phyloP scores from a whole-genome alignment of 495 filamentous ascomycete species.

The Penicillium canariense region DNA sequence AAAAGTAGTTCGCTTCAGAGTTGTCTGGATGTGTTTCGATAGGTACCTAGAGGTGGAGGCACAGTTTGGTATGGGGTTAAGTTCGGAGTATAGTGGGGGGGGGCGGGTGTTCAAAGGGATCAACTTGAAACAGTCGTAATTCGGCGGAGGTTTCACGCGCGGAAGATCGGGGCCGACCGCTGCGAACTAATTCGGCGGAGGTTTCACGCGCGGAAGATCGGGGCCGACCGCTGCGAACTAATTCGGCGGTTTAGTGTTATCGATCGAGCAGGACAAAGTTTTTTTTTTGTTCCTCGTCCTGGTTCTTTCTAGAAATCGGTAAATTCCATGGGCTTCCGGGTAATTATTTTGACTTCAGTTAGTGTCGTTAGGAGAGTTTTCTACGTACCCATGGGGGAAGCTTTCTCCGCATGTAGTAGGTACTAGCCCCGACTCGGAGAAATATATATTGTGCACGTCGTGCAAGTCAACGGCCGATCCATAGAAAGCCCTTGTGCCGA shows the following conservation, averaged over 20 bases:
- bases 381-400: neutral
- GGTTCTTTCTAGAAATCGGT: constrained; percentile 6
- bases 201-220: constrained; percentile 22
- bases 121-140: constrained; percentile 23
- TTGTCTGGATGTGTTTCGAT: constrained; percentile 5
- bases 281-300: neutral
- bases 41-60: neutral
- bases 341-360: constrained; percentile 8
- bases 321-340: constrained; percentile 7
- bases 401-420: neutral
- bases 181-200: constrained; percentile 13
- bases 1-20: constrained; percentile 7
- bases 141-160: constrained; percentile 23
- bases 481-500: neutral
- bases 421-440: neutral
- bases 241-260: constrained; percentile 15
- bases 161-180: constrained; percentile 16
- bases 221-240: constrained; percentile 7
- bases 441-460: neutral
- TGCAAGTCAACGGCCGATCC: neutral
- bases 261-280: constrained; percentile 2
- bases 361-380: neutral
- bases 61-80: neutral
- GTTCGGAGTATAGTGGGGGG: neutral
- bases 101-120: neutral